Evolutionary conservation across 2,329 filamentous ascomycete species (phyloP), one percentile per base, ranked within the genome.

Genomic region (Cercospora sp.): DNA sequence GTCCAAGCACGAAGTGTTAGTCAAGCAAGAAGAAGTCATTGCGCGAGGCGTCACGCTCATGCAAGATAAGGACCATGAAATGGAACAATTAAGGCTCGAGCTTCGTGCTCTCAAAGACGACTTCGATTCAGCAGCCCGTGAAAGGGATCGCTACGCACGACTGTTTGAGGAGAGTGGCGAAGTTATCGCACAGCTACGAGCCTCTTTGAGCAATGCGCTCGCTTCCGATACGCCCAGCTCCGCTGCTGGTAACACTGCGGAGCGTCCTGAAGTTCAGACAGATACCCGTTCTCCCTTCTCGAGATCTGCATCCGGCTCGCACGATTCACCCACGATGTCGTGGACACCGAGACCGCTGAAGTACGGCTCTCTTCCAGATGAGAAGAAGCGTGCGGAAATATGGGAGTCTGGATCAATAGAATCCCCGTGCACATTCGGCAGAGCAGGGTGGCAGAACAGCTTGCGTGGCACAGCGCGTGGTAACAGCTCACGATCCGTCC

Each of bases 11-110:
- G 70, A 62, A 9, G 55, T 77, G 21, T 60, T 71, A 8, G 37
- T 65, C n/a, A 66, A 72, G 55, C 74, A 76, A 65, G 71, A 75
- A 40, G 57, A 72, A 26, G 71, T 75, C 59, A 75, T 77, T 45
- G 66, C 66, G 32, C 32, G 73, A 16, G 72, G 74, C 37, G 72
- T 70, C 13, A 63, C 45, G 13, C 63, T 75, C 28, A 65, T 75
- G 55, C 61, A 72, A 53, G 63, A 74, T 40, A 67, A 66, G 24
- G 72, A 75, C 40, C 66, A 66, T 26, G 70, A 73, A 53, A 70
- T 75, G 65, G 73, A 70, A 28, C 51, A 61, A 37, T 53, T 73
- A 6, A 66, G 61, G 8, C 61, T 66, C 13, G 62, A 72, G 49
- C 51, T 74, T 12, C 66, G 67, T 26, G 65, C 40, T 5, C 30